A percentile compares a stretch with the other conserved stretches of the same genome.
These are phyloP conservation scores for Geoglossum glabrum DNA, from an alignment of 495 filamentous ascomycete species.

Conservation along the genomic window DNA sequence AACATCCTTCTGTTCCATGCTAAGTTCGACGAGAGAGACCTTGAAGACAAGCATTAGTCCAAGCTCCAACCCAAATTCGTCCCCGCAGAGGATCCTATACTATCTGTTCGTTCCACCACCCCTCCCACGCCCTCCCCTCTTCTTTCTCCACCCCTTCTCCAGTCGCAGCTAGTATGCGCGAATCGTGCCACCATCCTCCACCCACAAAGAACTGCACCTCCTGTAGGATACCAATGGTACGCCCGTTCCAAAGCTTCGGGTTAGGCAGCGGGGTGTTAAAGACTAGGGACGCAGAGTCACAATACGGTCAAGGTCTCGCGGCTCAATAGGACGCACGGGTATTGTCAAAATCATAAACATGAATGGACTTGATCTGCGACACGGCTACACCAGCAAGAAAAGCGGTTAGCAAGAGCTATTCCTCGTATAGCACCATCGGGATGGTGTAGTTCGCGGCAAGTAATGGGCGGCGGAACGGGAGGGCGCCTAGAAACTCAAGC, in stretches of 20 bases:
- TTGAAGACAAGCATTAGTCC: slow-evolving; percentile 9
- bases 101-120: slow-evolving; percentile 96
- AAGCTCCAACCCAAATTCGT: background rate
- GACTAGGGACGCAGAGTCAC: slow-evolving; percentile 28
- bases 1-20: slow-evolving; percentile 71
- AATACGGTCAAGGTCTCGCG: background rate
- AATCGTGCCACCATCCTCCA: slow-evolving; percentile 97
- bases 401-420: background rate
- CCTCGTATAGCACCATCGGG: background rate
- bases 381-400: slow-evolving; percentile 22
- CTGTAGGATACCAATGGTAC: slow-evolving; percentile 55
- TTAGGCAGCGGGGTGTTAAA: slow-evolving; percentile 85
- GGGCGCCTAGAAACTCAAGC: background rate
- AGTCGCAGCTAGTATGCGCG: slow-evolving; percentile 63
- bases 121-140: slow-evolving; percentile 66
- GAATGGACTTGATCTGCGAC: slow-evolving; percentile 54
- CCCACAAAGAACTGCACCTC: slow-evolving; percentile 54
- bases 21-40: slow-evolving; percentile 62
- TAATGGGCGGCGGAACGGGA: background rate
- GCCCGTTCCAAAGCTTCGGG: slow-evolving; percentile 61
- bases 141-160: slow-evolving; percentile 70
- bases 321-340: slow-evolving; percentile 40
- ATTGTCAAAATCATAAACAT: slow-evolving; percentile 98
- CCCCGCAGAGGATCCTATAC: background rate
- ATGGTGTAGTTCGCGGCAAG: slow-evolving; percentile 3